These are phyloP conservation scores for Solanum etuberosum DNA, from an alignment of 257 asterid genomes.

Conservation along the genomic window DNA sequence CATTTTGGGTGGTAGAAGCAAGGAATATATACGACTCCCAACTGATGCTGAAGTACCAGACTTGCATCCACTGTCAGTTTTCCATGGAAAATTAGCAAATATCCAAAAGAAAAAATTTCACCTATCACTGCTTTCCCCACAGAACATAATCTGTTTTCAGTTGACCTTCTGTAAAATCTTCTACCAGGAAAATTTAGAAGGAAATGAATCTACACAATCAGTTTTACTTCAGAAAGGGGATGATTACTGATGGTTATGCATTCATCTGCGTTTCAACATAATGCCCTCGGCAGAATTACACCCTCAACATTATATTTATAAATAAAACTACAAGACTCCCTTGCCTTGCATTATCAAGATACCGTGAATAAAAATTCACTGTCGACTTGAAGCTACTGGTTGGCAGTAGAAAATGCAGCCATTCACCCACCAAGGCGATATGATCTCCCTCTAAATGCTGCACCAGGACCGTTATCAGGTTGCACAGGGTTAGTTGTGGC, in stretches of 20 bases:
- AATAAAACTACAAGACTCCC: not conserved
- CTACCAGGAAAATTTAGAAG: not conserved
- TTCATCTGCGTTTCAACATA: not conserved
- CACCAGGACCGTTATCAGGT: constrained; percentile 45
- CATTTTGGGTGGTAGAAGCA: not conserved
- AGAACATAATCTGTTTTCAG: not conserved
- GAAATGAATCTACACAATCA: not conserved
- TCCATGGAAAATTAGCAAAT: not conserved
- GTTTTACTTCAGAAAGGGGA: not conserved
- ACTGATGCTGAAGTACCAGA: not conserved
- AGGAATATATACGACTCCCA: not conserved
- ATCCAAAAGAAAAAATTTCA: not conserved
- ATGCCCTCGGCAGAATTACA: not conserved
- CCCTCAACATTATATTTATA: not conserved
- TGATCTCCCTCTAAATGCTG: constrained; percentile 77
- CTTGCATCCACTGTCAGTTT: not conserved
- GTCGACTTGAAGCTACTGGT: not conserved
- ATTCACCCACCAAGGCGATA: constrained; percentile 52
- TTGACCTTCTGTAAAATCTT: not conserved
- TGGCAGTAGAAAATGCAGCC: not conserved
- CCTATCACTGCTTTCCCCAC: not conserved
- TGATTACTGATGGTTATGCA: not conserved
- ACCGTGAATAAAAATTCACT: not conserved
- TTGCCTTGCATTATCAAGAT: not conserved
- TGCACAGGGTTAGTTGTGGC: constrained; percentile 23